These are phyloP conservation scores for Fibroporia radiculosa DNA, from an alignment of 768 basidiomycete genomes.

Conservation along the genomic window DNA sequence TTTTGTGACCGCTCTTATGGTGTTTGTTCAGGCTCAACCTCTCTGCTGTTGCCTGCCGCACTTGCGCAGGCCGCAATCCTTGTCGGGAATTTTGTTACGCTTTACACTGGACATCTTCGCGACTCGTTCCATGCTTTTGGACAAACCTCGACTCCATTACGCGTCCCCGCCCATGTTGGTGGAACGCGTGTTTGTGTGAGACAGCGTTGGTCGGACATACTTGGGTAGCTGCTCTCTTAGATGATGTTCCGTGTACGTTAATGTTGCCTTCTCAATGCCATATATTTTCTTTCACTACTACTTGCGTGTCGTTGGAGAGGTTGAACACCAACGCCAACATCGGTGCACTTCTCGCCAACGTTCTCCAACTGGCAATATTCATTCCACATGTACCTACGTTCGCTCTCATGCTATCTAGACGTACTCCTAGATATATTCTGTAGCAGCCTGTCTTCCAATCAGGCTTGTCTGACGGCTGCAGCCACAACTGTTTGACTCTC, in stretches of 20 bases:
- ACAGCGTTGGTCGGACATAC: background rate
- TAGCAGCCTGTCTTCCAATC: background rate
- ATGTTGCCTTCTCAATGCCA: background rate
- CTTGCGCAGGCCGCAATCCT: no score
- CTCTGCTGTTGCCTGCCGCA: no score
- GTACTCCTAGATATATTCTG: background rate
- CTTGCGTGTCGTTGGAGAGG: no score
- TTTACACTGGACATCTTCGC: no score
- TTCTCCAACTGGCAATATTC: background rate
- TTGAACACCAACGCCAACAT: no score
- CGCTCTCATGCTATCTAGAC: background rate
- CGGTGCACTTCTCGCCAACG: background rate
- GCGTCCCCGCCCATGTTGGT: no score
- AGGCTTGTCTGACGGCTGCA: constrained; percentile 8
- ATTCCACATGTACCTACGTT: background rate
- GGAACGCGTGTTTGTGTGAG: no score
- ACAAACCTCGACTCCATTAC: no score
- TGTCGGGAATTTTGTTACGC: no score
- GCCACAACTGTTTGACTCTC: constrained; percentile 28
- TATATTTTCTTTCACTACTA: background rate
- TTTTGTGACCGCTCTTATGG: no score
- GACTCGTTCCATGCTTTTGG: no score
- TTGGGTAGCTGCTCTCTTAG: background rate
- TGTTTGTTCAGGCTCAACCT: no score
- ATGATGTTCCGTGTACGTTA: constrained; percentile 1